Conservation (phyloP, 2,329 filamentous ascomycete species). For the Lachnellula arida region DNA sequence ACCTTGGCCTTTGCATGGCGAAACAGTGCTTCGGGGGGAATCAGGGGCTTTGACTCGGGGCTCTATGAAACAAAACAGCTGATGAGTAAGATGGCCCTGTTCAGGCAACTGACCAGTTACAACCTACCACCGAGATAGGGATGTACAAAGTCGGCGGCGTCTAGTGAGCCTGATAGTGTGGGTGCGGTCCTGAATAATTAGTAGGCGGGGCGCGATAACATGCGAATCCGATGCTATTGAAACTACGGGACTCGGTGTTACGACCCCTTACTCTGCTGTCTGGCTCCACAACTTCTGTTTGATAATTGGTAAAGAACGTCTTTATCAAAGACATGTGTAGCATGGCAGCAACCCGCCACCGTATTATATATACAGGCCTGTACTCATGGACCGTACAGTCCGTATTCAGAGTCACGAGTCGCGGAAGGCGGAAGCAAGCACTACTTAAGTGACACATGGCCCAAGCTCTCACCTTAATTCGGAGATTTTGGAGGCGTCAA, state of each 20-base stretch:
- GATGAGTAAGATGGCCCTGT: neutral
- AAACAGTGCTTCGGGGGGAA: neutral
- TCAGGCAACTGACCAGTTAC: neutral
- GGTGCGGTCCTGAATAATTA: conserved; percentile 4
- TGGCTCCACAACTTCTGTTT: neutral
- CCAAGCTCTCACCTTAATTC: conserved; percentile 18
- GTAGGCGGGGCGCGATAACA: neutral
- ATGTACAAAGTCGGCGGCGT: neutral
- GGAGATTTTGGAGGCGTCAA: conserved; percentile 14
- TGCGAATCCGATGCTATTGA: conserved; percentile 10
- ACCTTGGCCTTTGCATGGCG: neutral
- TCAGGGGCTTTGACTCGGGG: neutral
- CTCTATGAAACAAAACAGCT: conserved; percentile 18
- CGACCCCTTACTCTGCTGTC: neutral
- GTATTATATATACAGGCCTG: no score
- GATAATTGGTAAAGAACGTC: neutral
- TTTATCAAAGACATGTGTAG: neutral
- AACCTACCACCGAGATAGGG: neutral
- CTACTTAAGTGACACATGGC: neutral
- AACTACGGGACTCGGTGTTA: neutral
- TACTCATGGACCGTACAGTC: no score
- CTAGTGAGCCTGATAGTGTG: neutral
- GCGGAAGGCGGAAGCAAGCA: neutral
- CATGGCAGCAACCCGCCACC: no score
- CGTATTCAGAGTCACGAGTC: neutral